Percentiles rank a stretch among this genome's conserved stretches.
phyloP scores from a whole-genome alignment of 2,329 filamentous ascomycete species.

The Cladophialophora exuberans region DNA sequence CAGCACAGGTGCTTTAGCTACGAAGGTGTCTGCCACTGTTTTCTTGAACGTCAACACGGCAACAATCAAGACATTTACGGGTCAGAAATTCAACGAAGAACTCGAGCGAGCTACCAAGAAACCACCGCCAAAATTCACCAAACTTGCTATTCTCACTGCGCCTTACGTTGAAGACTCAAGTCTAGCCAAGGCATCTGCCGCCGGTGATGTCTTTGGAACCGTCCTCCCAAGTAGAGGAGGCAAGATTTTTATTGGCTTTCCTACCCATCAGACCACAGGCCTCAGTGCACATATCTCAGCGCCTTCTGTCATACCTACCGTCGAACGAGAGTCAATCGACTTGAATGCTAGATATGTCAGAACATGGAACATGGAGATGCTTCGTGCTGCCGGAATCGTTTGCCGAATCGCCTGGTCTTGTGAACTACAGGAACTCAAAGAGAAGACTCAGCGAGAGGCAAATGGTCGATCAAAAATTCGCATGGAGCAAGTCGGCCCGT shows the following conservation, averaged over 20 bases:
- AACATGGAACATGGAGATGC: conserved; percentile 92
- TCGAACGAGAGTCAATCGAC: conserved; percentile 95
- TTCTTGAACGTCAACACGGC: conserved; percentile 89
- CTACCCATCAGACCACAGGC: conserved; percentile 95
- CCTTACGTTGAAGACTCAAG: conserved; percentile 69
- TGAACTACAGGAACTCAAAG: conserved; percentile 78
- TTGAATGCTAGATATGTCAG: conserved; percentile 93
- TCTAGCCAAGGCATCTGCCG: conserved; percentile 35
- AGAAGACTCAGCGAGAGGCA: conserved; percentile 56
- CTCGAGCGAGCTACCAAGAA: conserved; percentile 97
- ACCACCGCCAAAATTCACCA: conserved; percentile 84
- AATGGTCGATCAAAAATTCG: conserved; percentile 57
- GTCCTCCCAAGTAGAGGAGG: conserved; percentile 88
- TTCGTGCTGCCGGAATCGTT: conserved; percentile 87
- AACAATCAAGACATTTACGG: conserved; percentile 75
- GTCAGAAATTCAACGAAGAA: conserved; percentile 74
- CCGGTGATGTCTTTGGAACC: conserved; percentile 78
- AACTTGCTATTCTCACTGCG: conserved; percentile 84
- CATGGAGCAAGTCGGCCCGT: conserved; percentile 65
- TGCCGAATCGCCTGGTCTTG: conserved; percentile 84
- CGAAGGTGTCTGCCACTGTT: conserved; percentile 69
- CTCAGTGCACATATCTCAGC: conserved; percentile 93
- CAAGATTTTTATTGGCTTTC: conserved; percentile 95
- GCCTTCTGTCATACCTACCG: conserved; percentile 93
- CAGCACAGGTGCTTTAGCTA: conserved; percentile 68